Evolutionary conservation across 352 stramenopile species (phyloP).

Genomic region (Pythium rishiriense): DNA sequence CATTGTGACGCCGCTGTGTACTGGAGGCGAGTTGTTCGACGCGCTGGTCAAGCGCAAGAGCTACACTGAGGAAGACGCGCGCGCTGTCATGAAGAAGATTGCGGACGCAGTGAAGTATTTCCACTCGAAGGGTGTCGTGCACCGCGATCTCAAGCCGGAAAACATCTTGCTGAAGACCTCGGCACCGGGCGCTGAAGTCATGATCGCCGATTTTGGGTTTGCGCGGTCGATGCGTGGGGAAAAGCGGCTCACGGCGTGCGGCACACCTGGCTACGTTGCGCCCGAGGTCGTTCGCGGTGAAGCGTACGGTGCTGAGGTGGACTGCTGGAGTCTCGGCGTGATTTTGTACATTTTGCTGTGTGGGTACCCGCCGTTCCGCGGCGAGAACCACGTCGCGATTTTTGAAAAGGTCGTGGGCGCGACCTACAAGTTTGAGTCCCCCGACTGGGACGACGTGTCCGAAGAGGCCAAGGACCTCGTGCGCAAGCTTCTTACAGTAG

Average conservation of each 20-base stretch:
- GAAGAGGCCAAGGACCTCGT: conserved; percentile 95
- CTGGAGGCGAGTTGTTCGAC: conserved; percentile 95
- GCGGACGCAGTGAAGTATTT: conserved; percentile 92
- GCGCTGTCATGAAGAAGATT: conserved; percentile 89
- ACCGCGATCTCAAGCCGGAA: conserved; percentile 96
- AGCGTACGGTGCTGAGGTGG: conserved; percentile 87
- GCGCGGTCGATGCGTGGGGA: conserved; percentile 61
- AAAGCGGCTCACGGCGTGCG: conserved; percentile 65
- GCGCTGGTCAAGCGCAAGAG: conserved; percentile 91
- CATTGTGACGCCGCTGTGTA: conserved; percentile 91
- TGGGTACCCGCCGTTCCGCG: conserved; percentile 89
- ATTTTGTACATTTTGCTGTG: conserved; percentile 95
- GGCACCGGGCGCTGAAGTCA: conserved; percentile 67
- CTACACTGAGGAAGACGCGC: conserved; percentile 96
- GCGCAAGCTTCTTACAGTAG: conserved; percentile 87
- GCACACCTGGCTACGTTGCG: conserved; percentile 91
- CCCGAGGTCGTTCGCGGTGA: conserved; percentile 91
- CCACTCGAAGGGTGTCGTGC: conserved; percentile 92
- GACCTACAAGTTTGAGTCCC: conserved; percentile 89
- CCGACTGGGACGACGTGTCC: conserved; percentile 95
- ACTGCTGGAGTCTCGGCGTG: conserved; percentile 95
- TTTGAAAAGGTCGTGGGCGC: conserved; percentile 75
- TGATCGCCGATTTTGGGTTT: conserved; percentile 92
- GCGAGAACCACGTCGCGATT: conserved; percentile 69
- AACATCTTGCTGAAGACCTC: conserved; percentile 92